A percentile compares a stretch with the other conserved stretches of the same genome.
Conservation (phyloP, 2,329 filamentous ascomycete genomes). For the Hypoxylon sp. region DNA sequence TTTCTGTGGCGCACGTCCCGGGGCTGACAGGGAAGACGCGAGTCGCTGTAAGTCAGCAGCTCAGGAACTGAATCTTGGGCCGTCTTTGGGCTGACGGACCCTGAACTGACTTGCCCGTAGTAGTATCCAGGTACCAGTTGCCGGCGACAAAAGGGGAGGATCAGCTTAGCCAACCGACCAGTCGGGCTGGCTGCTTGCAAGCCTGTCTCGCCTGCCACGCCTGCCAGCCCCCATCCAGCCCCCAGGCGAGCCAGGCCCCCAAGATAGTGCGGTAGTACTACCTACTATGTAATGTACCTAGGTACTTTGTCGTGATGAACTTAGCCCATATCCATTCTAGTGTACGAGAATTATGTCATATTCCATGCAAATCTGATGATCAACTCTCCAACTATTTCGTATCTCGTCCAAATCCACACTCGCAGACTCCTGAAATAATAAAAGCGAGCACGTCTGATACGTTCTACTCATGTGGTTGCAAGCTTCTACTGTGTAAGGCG, state of each 20-base stretch:
- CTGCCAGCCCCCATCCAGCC: not conserved
- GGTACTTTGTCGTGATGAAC: no score
- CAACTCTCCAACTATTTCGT: not conserved
- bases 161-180: not conserved
- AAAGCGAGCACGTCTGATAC: not conserved
- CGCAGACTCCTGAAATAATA: not conserved
- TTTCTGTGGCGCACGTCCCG: not conserved
- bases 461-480: not conserved
- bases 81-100: not conserved
- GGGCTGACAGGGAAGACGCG: not conserved
- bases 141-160: not conserved
- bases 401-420: not conserved
- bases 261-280: no score
- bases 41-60: no score
- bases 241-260: conserved; percentile 1
- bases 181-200: no score
- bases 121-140: no score
- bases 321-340: conserved; percentile 5
- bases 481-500: not conserved
- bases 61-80: no score
- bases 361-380: not conserved
- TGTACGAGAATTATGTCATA: conserved; percentile 22
- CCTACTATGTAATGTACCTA: no score
- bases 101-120: not conserved
- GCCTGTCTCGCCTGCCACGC: no score